These are phyloP conservation scores for Alloteropsis angusta DNA, from an alignment of 202 grass and related monocot species.

Conservation along the genomic window DNA sequence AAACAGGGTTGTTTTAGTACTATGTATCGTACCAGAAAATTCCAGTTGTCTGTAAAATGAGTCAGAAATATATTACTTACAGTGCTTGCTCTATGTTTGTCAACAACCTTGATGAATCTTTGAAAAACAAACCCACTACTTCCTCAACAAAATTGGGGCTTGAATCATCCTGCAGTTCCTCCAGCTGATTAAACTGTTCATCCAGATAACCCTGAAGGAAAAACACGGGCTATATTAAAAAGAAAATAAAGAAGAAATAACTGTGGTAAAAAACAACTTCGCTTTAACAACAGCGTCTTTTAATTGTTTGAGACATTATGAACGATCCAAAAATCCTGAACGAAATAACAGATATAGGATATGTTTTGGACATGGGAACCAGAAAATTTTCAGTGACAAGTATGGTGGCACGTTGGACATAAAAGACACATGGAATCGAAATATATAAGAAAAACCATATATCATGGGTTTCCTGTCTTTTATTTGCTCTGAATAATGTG, in stretches of 20 bases:
- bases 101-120: constrained; percentile 59
- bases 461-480: background rate
- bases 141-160: constrained; percentile 81
- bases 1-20: background rate
- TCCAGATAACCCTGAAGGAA: constrained; percentile 58
- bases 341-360: background rate
- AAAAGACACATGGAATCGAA: background rate
- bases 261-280: background rate
- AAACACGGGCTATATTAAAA: background rate
- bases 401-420: background rate
- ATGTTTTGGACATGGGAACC: background rate
- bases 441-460: background rate
- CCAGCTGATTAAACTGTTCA: constrained; percentile 65
- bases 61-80: constrained; percentile 35
- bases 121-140: constrained; percentile 61
- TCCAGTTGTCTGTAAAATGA: background rate
- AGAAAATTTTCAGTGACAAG: background rate
- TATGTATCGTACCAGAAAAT: background rate
- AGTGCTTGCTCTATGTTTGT: constrained; percentile 47
- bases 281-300: background rate
- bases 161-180: constrained; percentile 68
- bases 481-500: background rate
- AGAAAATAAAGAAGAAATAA: background rate
- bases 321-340: background rate
- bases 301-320: background rate